These are phyloP conservation scores for Talaromyces ruber DNA, from an alignment of 495 filamentous ascomycete species.

Conservation along the genomic window DNA sequence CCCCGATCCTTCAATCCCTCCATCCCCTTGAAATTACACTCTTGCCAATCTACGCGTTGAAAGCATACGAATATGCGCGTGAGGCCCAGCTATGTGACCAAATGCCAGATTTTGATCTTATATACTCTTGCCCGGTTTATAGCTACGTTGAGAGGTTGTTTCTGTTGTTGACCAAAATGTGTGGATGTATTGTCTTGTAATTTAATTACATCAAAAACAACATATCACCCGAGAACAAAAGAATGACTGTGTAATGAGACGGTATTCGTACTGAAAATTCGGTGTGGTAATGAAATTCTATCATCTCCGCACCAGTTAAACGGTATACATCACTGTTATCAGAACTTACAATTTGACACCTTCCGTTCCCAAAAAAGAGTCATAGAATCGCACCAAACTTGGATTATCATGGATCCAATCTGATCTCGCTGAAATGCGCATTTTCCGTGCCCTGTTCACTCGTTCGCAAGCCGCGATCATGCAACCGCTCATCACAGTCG, in stretches of 20 bases:
- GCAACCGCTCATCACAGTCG: conserved; percentile 67
- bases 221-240: neutral
- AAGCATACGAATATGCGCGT: neutral
- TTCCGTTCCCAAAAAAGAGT: neutral
- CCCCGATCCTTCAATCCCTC: neutral
- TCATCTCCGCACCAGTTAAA: neutral
- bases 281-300: neutral
- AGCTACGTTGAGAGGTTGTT: neutral
- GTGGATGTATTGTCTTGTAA: neutral
- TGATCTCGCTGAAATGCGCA: conserved; percentile 13
- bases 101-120: neutral
- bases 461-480: conserved; percentile 16
- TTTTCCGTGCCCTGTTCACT: conserved; percentile 13
- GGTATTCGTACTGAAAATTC: neutral
- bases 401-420: neutral
- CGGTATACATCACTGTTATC: neutral
- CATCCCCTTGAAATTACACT: neutral
- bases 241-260: neutral
- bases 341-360: too few species aligned
- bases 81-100: neutral
- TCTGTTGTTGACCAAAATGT: neutral
- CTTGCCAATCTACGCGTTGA: neutral
- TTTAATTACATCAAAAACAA: neutral
- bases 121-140: neutral
- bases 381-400: neutral